Base-by-base conservation (phyloP, 176 grass and related monocot species). In the Aechmea fasciata region DNA sequence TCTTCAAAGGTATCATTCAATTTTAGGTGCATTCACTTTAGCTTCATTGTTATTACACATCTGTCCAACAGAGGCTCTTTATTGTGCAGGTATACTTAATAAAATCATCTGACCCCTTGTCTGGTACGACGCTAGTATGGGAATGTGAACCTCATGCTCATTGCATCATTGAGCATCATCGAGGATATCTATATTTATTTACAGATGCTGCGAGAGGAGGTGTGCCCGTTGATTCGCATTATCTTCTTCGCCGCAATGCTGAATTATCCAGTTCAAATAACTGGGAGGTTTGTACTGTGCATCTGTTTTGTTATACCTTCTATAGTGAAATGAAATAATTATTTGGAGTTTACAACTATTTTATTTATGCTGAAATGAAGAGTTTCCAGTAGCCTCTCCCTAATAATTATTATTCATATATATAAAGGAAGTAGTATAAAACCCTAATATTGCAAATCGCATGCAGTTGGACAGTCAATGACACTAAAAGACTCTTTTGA, bases 141-240 rank as follows among this genome's bases (percentile, higher is more conserved):
- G 93, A 96, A 81, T 83, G 88, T 67, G 88, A 96, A 79, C 80
- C 88, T 67, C 86, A 89, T 86, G 76, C 75, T 80, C 86, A 92
- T 77, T 96, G 89, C 67, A 82, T 92, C 77, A 75, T 96, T 51
- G 93, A 92, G 64, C 93, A 96, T 57, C 86, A 92, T 73, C 77
- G 52, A 71, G 93, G 93, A 49, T 74, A 10, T n/a, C 52, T 96
- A 49, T 92, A 83, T 85, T 83, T 97, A 71, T 92, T 97, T 76
- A 97, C 89, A 13, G 74, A 97, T 82, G 86, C 89, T 77, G 57
- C 88, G 76, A 90, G 85, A 89, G 85, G 77, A 82, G 83, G 81
- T 65, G 74, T 79, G 33, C 53, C 2, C 73, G 83, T 81, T 74
- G 72, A 90, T 72, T 90, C 86, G 10, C 89, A 97, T 89, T 97